Conservation (phyloP, 768 basidiomycete genomes). For the Pisolithus sp. region DNA sequence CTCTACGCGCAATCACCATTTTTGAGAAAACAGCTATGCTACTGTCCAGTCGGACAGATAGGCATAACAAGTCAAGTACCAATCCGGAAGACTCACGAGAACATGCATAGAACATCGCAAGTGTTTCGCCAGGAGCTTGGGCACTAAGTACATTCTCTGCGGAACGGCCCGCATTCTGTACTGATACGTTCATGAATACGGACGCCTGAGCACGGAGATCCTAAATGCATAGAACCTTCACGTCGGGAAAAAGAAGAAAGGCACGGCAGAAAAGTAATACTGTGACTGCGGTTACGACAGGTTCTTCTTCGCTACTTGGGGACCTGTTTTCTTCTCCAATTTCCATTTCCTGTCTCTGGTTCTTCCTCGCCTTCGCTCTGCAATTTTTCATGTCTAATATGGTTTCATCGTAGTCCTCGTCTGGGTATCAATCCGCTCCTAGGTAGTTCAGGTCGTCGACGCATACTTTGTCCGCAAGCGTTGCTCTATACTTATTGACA, state of each 20-base stretch:
- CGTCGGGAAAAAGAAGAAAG: neutral
- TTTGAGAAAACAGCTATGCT: too few species aligned
- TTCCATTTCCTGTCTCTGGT: constrained; percentile 15
- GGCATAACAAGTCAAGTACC: too few species aligned
- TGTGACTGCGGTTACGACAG: neutral
- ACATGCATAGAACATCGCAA: constrained; percentile 78
- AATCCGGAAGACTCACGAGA: constrained; percentile 45
- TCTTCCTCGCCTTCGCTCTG: constrained; percentile 1
- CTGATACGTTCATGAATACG: constrained; percentile 59
- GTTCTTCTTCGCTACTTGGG: constrained; percentile 15
- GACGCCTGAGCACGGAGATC: constrained; percentile 40
- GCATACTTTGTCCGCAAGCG: too few species aligned
- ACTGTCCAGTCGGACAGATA: neutral
- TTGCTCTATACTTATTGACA: too few species aligned
- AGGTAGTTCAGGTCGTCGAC: too few species aligned
- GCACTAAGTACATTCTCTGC: constrained; percentile 72
- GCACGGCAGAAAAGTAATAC: constrained; percentile 1
- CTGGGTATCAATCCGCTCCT: constrained; percentile 48
- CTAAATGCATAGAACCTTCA: neutral
- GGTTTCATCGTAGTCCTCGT: constrained; percentile 22
- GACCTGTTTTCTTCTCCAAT: constrained; percentile 26
- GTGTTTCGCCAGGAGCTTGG: constrained; percentile 76
- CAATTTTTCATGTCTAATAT: neutral
- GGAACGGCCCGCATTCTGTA: constrained; percentile 45
- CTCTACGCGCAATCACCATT: neutral